A percentile compares a stretch with the other conserved stretches of the same genome.
These are phyloP conservation scores for Rhododendron williamsianum DNA, from an alignment of 148 eudicot species.

Conservation along the genomic window DNA sequence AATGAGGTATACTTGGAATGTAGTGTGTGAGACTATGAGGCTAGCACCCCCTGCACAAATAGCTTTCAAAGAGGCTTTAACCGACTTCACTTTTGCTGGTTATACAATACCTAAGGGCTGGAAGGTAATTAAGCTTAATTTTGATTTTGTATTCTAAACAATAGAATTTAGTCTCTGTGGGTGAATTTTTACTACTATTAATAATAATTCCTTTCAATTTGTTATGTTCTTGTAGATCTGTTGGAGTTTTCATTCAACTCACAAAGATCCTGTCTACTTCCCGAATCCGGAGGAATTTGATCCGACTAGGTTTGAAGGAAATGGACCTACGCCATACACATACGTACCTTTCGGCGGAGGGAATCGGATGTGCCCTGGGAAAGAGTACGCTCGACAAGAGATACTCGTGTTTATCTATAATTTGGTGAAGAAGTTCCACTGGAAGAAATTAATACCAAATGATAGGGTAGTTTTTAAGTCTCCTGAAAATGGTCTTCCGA, in stretches of 20 bases:
- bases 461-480: background rate
- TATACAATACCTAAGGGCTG: background rate
- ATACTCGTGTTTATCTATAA: background rate
- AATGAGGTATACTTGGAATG: conserved; percentile 13
- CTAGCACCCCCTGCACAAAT: conserved; percentile 5
- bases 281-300: background rate
- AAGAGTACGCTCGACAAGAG: background rate
- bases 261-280: background rate
- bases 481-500: background rate
- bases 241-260: background rate
- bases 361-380: background rate
- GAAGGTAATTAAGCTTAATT: background rate
- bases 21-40: conserved; percentile 6
- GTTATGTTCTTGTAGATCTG: background rate
- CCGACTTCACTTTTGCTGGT: conserved; percentile 1
- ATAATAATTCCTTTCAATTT: too few relatives aligned
- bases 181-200: background rate
- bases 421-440: background rate
- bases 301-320: background rate
- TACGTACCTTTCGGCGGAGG: background rate
- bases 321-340: background rate
- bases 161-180: background rate
- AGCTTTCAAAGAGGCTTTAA: background rate
- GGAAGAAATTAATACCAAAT: background rate
- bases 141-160: background rate